Conservation (phyloP, 129 eudicot species). For the Helichrysum umbraculigerum region DNA sequence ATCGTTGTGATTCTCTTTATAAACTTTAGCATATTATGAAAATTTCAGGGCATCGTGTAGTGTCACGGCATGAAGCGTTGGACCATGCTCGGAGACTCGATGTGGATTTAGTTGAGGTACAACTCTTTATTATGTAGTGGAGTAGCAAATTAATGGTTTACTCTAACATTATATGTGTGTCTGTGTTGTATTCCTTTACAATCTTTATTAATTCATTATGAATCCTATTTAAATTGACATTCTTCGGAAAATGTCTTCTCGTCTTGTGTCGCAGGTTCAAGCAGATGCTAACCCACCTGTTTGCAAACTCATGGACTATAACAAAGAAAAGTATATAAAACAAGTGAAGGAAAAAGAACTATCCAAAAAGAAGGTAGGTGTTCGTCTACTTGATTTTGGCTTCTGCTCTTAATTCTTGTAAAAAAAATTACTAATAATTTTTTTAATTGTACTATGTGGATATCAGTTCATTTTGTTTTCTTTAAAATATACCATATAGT, state of each 20-base stretch:
- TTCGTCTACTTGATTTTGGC: not conserved
- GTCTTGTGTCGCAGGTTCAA: conserved; percentile 54
- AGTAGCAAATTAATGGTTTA: not conserved
- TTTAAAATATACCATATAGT: no score
- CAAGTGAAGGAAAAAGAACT: conserved; percentile 55
- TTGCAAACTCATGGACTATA: conserved; percentile 77
- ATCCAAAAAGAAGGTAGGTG: conserved; percentile 52
- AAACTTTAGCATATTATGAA: not conserved
- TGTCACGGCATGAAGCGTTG: conserved; percentile 64
- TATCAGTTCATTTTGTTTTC: no score
- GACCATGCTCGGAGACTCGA: conserved; percentile 49
- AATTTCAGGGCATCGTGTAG: conserved; percentile 59
- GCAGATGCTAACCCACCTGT: conserved; percentile 69
- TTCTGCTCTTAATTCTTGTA: not conserved
- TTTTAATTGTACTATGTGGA: not conserved
- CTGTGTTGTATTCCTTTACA: not conserved
- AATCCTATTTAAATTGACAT: not conserved
- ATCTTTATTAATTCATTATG: not conserved
- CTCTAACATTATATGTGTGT: not conserved
- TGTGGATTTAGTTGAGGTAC: conserved; percentile 50
- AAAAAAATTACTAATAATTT: not conserved
- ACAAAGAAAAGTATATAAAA: conserved; percentile 52
- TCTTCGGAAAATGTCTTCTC: not conserved
- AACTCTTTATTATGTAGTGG: not conserved
- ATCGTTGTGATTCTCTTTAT: not conserved